These are phyloP conservation scores for Cutaneotrichosporon curvatum DNA, from an alignment of 1,284 basidiomycete species.

Conservation along the genomic window DNA sequence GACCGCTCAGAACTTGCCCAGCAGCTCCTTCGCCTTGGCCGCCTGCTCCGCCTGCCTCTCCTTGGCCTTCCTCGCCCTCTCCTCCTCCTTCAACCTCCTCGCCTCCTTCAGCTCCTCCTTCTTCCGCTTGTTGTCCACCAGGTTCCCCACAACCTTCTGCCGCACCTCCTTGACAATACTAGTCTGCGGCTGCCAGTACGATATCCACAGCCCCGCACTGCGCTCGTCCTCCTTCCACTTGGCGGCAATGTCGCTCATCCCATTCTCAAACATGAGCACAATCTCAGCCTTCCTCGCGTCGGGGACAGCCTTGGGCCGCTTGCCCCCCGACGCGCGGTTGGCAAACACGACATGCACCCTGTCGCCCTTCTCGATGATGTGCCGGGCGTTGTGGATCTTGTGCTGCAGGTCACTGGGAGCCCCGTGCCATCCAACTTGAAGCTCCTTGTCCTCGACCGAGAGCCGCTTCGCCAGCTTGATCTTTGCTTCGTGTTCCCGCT, in stretches of 20 bases:
- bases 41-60: conserved; percentile 19
- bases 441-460: conserved; percentile 37
- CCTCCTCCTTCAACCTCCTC: conserved; percentile 56
- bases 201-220: conserved; percentile 65
- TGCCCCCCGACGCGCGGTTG: conserved; percentile 16
- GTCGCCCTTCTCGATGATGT: conserved; percentile 36
- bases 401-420: conserved; percentile 36
- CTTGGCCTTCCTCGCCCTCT: conserved; percentile 95
- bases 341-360: conserved; percentile 40
- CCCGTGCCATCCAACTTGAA: conserved; percentile 40
- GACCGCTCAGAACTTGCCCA: too few species aligned
- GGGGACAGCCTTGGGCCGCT: conserved; percentile 1
- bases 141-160: conserved; percentile 63
- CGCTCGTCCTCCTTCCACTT: conserved; percentile 76
- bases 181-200: conserved; percentile 63
- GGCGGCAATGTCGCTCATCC: conserved; percentile 68
- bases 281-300: conserved; percentile 47
- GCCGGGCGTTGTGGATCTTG: conserved; percentile 29
- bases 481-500: conserved; percentile 23
- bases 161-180: conserved; percentile 80
- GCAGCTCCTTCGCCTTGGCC: too few species aligned
- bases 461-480: conserved; percentile 21
- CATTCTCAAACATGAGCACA: conserved; percentile 55
- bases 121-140: conserved; percentile 52
- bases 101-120: conserved; percentile 29